Evolutionary conservation across 352 stramenopile genomes (phyloP), one percentile per base, ranked within the genome.

Genomic region (Phytopythium aichiense): DNA sequence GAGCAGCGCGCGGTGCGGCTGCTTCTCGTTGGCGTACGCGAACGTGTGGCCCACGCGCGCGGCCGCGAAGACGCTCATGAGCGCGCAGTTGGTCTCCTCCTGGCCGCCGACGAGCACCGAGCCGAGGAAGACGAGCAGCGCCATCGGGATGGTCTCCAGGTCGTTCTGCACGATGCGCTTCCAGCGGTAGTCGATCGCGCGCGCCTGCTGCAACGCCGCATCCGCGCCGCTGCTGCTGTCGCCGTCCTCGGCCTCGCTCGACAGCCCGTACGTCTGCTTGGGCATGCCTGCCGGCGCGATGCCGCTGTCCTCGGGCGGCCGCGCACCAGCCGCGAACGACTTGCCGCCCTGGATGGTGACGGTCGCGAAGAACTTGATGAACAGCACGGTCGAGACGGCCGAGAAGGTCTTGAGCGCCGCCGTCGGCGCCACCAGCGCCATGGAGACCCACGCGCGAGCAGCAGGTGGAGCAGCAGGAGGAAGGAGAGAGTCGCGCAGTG

Each of bases 121-220:
- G 30, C 73, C 76, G 12, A 83, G 60, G 33, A 82, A 64, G 33
- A 83, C 68, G 9, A 68, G 63, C 37, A 87, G 58, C 1, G 64
- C 52, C 9, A 56, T 37, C 25, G 50, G 31, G 43, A 84, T 74
- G 42, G 72, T 78, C 65, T 80, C 75, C 25, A 84, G 55, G 60
- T 84, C 72, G 65, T 84, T 84, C 51, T 67, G 53, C 22, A 77
- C 64, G 51, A 80, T 84, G 48, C 72, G 72, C 11, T 71, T 65
- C 70, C 75, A 84, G 28, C 72, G 75, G 43, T 69, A 62, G 58
- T 84, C 75, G 51, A 71, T 65, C 51, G 69, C 67, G 25, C 67
- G 58, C 23, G 64, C 67, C 56, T 75, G 45, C 45, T 15, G 20
- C 42, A 49, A n/a, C 42, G 42, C 42, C 42, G 20, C 42, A 20